Evolutionary conservation across 495 filamentous ascomycete species (phyloP), one percentile per base, ranked within the genome.

Genomic region (Delitschia confertaspora): DNA sequence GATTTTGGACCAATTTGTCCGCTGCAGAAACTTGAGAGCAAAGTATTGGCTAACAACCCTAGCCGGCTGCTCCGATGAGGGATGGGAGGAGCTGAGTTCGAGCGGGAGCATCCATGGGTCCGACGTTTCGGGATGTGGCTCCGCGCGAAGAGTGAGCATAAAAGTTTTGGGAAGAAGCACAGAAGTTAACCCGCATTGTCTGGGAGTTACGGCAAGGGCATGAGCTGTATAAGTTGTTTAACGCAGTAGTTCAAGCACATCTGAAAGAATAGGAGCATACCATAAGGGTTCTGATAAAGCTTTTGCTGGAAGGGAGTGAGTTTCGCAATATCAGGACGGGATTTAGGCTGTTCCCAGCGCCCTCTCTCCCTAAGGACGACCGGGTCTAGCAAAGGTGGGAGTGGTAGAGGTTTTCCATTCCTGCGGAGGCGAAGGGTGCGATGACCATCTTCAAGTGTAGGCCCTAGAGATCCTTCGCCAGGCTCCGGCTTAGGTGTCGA

Each of bases 121-220:
- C 0, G 60, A 65, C 3, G 72, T 74, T 38, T 72, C 59, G 5
- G 82, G 80, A 27, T 79, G 72, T 13, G 61, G 51, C 1, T 78
- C 57, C 6, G 85, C 33, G 6, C 68, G 68, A 56, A 83, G 82
- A 20, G 73, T 67, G 23, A 78, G 72, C 9, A 88, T 63, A 40
- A 93, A 75, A 42, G 66, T 74, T 3, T 48, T 64, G 0, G 88
- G 88, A 1, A 89, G 53, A 2, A 69, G 54, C 1, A 58, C 53
- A 0, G 55, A 57, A 6, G 83, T 82, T n/a, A 76, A 27, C 2
- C 60, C 24, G 59, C 85, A 93, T 47, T 60, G 56, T 22, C 88
- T 76, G 11, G 75, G 27, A 0, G 79, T 77, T 0, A 74, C 76
- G 11, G 80, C 82, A 5, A 95, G 72, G 8, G 80, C 78, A 14